Base-by-base conservation (phyloP, 148 eudicot genomes). In the Pouteria glomerata region DNA sequence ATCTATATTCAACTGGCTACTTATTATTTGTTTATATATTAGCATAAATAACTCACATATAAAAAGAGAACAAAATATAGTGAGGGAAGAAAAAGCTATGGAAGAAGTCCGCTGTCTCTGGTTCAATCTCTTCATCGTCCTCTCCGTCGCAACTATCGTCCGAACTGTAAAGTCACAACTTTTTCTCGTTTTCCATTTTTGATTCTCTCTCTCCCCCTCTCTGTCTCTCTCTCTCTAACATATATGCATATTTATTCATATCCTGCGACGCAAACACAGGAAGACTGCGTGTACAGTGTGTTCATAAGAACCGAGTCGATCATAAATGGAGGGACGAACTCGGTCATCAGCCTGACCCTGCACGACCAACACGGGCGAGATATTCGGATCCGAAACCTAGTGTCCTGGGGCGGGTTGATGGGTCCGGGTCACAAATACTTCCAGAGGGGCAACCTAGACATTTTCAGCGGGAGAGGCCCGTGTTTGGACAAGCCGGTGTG, bases 381-480 rank as follows among this genome's bases (percentile, higher is more conserved):
- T 0, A 68, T 85, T 7, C 72, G 74, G 44, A 90, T 93, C 79
- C 50, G 55, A 1, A 72, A 90, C 56, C 83, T 93, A 8, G 89
- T 82, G 73, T 35, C 77, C 0, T 93, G 98, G 98, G 98, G 98
- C 33, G 98, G 98, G 64, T 74, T 88, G 0, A 93, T 93, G 98
- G 98, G 85, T 50, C 72, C 76, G 3, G 82, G 61, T 3, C 76
- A 90, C 89, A 75, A 93, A 82, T 93, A 93, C 78, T 93, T 87
- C 84, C 94, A 93, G 82, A 77, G 97, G 57, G 84, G 88, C 12
- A 93, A 93, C 57, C 75, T 93, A 44, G 96, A 93, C 71, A 82
- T 93, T 23, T 93, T 93, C 80, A 90, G 90, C 69, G 92, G 90
- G 0, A 27, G 80, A 16, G 96, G 92, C 18, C 90, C 94, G 3